Evolutionary conservation across 352 stramenopile species (phyloP).

Genomic region (Halophytophthora polymorphica): DNA sequence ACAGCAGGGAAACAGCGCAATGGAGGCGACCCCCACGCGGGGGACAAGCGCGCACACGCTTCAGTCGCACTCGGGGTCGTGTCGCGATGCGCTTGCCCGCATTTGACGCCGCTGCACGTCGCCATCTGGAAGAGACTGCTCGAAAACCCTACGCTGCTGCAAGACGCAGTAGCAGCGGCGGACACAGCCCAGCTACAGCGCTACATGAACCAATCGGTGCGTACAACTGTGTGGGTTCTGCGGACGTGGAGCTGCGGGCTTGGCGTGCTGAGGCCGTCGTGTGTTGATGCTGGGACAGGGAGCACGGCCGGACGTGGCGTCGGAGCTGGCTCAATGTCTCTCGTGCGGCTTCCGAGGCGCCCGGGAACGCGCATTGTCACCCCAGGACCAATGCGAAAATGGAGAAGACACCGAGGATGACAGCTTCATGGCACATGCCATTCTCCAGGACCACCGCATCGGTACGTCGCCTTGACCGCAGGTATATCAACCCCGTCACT

Average conservation of each 20-base stretch:
- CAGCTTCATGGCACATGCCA: constrained; percentile 68
- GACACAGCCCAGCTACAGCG: constrained; percentile 13
- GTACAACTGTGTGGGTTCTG: not conserved
- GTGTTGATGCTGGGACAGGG: constrained; percentile 10
- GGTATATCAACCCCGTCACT: too few relatives aligned
- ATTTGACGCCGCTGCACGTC: constrained; percentile 2
- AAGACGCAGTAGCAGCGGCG: not conserved
- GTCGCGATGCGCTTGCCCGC: constrained; percentile 2
- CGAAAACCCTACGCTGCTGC: not conserved
- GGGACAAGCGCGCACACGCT: too few relatives aligned
- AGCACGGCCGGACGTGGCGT: constrained; percentile 1
- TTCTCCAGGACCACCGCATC: constrained; percentile 56
- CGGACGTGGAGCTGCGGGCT: not conserved
- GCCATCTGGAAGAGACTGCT: not conserved
- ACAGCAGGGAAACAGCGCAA: too few relatives aligned
- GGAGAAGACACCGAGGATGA: constrained; percentile 15
- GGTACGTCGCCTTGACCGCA: constrained; percentile 19
- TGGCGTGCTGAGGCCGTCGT: constrained; percentile 2
- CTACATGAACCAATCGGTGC: constrained; percentile 19
- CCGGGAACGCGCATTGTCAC: constrained; percentile 25
- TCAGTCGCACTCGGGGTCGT: too few relatives aligned
- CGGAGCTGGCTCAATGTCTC: constrained; percentile 44
- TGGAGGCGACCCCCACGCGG: too few relatives aligned
- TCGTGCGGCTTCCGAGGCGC: constrained; percentile 44
- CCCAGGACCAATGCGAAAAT: constrained; percentile 19